phyloP scores from a whole-genome alignment of 805 yeast genomes.

The Candida piceae region DNA sequence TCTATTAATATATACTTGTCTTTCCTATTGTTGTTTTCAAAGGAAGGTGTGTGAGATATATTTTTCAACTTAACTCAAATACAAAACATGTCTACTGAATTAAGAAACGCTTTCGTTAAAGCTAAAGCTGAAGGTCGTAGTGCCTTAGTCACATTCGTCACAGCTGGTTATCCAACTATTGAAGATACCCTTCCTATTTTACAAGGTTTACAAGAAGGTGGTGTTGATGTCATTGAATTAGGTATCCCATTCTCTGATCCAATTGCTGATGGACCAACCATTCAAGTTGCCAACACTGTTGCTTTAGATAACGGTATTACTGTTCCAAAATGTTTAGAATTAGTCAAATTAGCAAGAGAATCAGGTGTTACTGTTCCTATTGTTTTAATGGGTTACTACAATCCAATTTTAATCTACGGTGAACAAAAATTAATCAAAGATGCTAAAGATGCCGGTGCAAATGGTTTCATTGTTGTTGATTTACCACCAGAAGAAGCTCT shows the following conservation, averaged over 20 bases:
- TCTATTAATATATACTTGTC: too few relatives aligned
- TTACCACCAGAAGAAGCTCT: conserved; percentile 98
- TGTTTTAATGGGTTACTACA: conserved; percentile 95
- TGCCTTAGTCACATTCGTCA: conserved; percentile 86
- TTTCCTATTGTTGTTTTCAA: too few relatives aligned
- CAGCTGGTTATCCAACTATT: conserved; percentile 89
- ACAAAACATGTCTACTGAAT: conserved; percentile 27
- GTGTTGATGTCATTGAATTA: conserved; percentile 89
- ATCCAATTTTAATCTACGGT: conserved; percentile 87
- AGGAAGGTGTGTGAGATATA: too few relatives aligned
- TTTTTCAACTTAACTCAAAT: too few relatives aligned
- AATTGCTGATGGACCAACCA: conserved; percentile 97
- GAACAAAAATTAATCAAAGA: conserved; percentile 78
- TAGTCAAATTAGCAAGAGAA: conserved; percentile 70
- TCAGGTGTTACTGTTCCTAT: conserved; percentile 86
- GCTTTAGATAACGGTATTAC: conserved; percentile 84
- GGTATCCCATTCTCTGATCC: conserved; percentile 98
- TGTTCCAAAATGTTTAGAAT: conserved; percentile 59
- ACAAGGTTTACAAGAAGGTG: conserved; percentile 88
- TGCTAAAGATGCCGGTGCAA: conserved; percentile 85
- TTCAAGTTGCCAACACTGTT: conserved; percentile 79
- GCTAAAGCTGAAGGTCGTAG: conserved; percentile 49
- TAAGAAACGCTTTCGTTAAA: conserved; percentile 31
- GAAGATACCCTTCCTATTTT: conserved; percentile 85
- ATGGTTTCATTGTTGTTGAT: conserved; percentile 92